Conservation (phyloP, 2,329 filamentous ascomycete species). For the Rutstroemia sp. region DNA sequence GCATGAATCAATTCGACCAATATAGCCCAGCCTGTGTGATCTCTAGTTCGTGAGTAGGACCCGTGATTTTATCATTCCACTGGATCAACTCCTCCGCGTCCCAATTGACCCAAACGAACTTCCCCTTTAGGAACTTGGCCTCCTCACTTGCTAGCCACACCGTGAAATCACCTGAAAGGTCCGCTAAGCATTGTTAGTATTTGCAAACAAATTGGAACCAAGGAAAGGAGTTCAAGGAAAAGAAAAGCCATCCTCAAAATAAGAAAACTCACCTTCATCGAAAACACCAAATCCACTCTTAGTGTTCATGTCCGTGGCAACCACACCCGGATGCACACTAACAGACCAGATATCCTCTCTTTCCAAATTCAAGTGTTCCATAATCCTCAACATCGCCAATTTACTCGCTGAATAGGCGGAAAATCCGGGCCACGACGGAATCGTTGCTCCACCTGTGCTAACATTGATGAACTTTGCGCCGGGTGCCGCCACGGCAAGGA, state of each 20-base stretch:
- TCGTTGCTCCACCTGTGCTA: not conserved
- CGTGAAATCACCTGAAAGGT: not conserved
- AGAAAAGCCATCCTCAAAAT: not conserved
- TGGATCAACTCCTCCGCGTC: conserved; percentile 38
- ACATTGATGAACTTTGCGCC: conserved; percentile 9
- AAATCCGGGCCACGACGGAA: conserved; percentile 25
- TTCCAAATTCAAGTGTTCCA: conserved; percentile 36
- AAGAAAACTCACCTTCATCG: not conserved
- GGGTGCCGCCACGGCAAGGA: conserved; percentile 13
- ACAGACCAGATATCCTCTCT: conserved; percentile 33
- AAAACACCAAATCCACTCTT: conserved; percentile 1
- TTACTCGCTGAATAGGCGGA: conserved; percentile 37
- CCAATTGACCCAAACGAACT: conserved; percentile 41
- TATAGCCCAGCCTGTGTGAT: not conserved
- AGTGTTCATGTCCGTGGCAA: conserved; percentile 8
- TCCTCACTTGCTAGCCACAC: conserved; percentile 26
- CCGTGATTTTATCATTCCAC: not conserved
- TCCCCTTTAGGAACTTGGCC: conserved; percentile 38
- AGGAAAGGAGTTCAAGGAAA: too few species aligned
- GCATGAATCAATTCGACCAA: not conserved
- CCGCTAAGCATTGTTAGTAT: not conserved
- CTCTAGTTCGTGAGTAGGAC: not conserved
- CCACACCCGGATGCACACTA: conserved; percentile 37
- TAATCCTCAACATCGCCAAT: conserved; percentile 33
- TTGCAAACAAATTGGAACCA: too few species aligned